A percentile compares a stretch with the other conserved stretches of the same genome.
phyloP scores from a whole-genome alignment of 78 protist species.

The Pigoraptor vietnamica region DNA sequence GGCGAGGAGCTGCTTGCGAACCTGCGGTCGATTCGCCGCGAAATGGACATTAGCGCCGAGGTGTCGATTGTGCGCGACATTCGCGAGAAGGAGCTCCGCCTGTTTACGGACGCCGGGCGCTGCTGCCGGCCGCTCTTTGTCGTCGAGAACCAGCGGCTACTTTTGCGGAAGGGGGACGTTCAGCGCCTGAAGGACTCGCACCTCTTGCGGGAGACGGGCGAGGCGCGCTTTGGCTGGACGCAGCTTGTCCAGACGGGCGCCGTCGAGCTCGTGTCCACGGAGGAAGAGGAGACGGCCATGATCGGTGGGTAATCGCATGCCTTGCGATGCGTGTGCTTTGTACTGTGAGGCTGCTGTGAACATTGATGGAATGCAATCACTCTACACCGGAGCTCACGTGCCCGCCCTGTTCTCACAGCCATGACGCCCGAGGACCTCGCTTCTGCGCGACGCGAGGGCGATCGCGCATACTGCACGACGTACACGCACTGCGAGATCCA shows the following conservation, averaged over 20 bases:
- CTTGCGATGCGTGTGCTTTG: background rate
- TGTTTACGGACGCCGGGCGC: constrained; percentile 88
- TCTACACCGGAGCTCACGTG: no score
- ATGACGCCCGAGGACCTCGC: constrained; percentile 1
- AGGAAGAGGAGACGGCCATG: constrained; percentile 94
- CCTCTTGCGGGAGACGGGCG: background rate
- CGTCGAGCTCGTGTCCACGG: constrained; percentile 93
- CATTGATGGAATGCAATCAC: no score
- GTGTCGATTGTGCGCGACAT: constrained; percentile 84
- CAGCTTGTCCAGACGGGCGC: constrained; percentile 65
- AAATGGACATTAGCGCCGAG: constrained; percentile 27
- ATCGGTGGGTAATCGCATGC: constrained; percentile 73
- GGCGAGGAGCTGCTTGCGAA: constrained; percentile 71
- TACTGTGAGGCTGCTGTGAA: background rate
- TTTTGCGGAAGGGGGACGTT: background rate
- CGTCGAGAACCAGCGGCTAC: constrained; percentile 66
- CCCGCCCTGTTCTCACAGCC: background rate
- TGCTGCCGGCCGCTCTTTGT: constrained; percentile 89
- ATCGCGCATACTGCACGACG: background rate
- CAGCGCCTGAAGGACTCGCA: background rate
- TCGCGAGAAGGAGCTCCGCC: constrained; percentile 78
- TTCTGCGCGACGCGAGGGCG: background rate
- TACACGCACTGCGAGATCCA: constrained; percentile 99
- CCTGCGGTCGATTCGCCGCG: background rate
- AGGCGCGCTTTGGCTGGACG: constrained; percentile 36